Conservation (phyloP, 495 filamentous ascomycete species). For the Neurospora cerealis region DNA sequence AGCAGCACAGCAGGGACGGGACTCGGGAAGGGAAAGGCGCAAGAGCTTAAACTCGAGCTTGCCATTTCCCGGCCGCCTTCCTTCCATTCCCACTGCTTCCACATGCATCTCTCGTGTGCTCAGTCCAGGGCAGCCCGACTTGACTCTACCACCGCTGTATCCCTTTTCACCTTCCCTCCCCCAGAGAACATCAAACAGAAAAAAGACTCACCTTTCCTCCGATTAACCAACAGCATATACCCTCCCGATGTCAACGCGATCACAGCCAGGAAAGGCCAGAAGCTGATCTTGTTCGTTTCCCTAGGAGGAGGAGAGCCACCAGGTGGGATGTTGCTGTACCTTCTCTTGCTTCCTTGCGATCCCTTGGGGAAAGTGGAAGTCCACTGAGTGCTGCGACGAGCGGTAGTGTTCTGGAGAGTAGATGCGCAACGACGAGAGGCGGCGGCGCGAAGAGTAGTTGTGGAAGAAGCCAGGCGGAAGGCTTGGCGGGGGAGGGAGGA, state of each 20-base stretch:
- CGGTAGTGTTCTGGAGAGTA: conserved; percentile 16
- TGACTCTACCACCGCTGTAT: neutral
- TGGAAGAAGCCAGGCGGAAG: conserved; percentile 2
- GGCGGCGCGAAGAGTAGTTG: conserved; percentile 3
- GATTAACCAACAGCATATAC: conserved; percentile 35
- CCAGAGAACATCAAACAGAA: neutral
- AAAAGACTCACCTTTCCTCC: conserved; percentile 17
- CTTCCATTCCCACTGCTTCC: neutral
- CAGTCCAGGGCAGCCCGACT: no score
- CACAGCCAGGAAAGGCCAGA: conserved; percentile 41
- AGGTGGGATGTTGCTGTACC: conserved; percentile 1
- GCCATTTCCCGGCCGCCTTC: neutral
- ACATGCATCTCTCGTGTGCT: neutral
- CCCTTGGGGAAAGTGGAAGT: neutral
- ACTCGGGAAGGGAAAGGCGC: neutral
- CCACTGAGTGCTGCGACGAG: conserved; percentile 6
- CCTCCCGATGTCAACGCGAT: conserved; percentile 35
- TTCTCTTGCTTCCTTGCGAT: neutral
- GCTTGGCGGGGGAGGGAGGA: neutral
- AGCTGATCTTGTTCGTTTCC: conserved; percentile 27
- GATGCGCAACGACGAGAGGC: neutral
- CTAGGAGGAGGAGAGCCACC: conserved; percentile 16
- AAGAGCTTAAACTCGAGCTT: neutral
- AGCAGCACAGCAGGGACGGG: neutral
- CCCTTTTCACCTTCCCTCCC: neutral